Base-by-base conservation (phyloP, 768 basidiomycete genomes). In the Hortiboletus campestris region DNA sequence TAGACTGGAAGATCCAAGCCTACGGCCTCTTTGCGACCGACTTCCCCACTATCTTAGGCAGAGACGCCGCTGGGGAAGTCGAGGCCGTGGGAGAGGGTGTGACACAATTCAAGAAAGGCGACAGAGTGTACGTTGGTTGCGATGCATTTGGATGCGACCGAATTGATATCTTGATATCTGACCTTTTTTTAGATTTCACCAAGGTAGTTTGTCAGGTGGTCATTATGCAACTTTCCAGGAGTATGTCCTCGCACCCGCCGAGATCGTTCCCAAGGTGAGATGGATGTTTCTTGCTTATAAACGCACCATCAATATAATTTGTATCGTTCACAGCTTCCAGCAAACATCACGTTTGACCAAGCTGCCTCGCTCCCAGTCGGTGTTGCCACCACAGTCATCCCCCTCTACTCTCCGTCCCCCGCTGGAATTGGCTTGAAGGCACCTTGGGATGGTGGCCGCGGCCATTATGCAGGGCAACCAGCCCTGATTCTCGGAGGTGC, bases 71-170 rank as follows among this genome's bases (percentile, higher is more conserved):
- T 7, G 78, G 79, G 17, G 67, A 65, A 20, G 70, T 78, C 34
- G 70, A 70, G 22, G 67, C 67, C 29, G 68, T 78, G n/a, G 79
- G 75, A 17, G 60, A 71, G n/a, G 72, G 65, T 0, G 79, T 79
- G 2, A 67, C 69, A 4, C 51, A 62, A 20, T 67, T 78, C 50
- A 68, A 65, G 32, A 65, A 69, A n/a, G 78, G 77, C 6, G 75
- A 63, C 12, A 63, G 9, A 45, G 63, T 64, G 63, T 64, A 55
- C 6, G 56, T 56, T 5, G 6, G 14, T 22, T 38, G 12, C 17
- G 3, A 2, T 3, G 7, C 7, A 6, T 35, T 29, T 2, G 17
- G 14, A n/a, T 19, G 19, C 17, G 20, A 42, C 4, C 2, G 3
- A 11, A 16, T 35, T 6, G 14, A 29, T 2, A 9, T 29, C n/a